These are phyloP conservation scores for Lipomyces lipofer DNA, from an alignment of 805 yeast genomes.

Conservation along the genomic window DNA sequence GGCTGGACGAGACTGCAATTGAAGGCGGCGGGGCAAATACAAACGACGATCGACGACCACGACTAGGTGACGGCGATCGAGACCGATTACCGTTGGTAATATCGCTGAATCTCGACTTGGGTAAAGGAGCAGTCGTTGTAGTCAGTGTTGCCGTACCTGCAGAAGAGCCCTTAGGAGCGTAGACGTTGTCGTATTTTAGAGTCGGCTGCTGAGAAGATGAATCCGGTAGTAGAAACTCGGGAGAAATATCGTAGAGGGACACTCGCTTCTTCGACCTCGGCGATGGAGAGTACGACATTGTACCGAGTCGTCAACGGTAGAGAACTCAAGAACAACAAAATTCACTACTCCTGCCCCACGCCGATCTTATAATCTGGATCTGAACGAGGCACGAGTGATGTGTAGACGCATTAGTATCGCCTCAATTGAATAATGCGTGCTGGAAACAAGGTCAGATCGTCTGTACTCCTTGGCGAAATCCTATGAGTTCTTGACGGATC, in stretches of 20 bases:
- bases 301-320: not conserved
- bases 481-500: too few species aligned
- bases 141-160: not conserved
- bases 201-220: slow-evolving; percentile 13
- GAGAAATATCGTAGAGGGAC: slow-evolving; percentile 27
- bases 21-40: slow-evolving; percentile 21
- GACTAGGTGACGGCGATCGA: slow-evolving; percentile 9
- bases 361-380: not conserved
- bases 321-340: too few species aligned
- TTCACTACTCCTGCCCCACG: too few species aligned
- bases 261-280: slow-evolving; percentile 20
- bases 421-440: too few species aligned
- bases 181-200: not conserved
- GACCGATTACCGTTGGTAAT: not conserved
- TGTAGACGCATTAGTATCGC: too few species aligned
- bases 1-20: slow-evolving; percentile 10
- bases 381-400: too few species aligned
- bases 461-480: too few species aligned
- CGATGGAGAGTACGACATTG: slow-evolving; percentile 2
- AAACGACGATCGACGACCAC: slow-evolving; percentile 14
- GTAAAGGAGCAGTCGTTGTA: not conserved
- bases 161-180: not conserved
- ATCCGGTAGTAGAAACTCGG: slow-evolving; percentile 22
- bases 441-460: too few species aligned
- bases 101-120: not conserved